Evolutionary conservation across 2,329 filamentous ascomycete species (phyloP).

Genomic region (Mycosphaerella sp.): DNA sequence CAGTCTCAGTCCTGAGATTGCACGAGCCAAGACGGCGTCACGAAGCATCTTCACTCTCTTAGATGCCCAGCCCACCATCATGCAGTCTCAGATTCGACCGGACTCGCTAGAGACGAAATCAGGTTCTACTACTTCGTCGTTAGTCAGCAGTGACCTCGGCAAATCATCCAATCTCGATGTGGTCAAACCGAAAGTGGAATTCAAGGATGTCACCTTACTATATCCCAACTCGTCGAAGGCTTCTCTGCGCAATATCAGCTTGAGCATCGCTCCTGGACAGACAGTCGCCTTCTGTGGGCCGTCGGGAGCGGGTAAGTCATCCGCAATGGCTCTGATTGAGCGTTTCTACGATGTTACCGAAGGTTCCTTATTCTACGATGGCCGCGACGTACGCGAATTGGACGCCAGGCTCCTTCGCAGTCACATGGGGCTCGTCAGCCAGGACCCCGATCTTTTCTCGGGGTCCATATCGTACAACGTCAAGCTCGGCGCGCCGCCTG

Average conservation of each 20-base stretch:
- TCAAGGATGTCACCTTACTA: slow-evolving; percentile 37
- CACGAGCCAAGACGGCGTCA: slow-evolving; percentile 41
- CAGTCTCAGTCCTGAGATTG: slow-evolving; percentile 42
- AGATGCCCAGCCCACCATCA: slow-evolving; percentile 36
- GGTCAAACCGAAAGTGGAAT: slow-evolving; percentile 21
- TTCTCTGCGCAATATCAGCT: slow-evolving; percentile 44
- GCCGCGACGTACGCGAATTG: slow-evolving; percentile 37
- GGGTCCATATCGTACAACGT: slow-evolving; percentile 43
- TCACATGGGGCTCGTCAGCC: slow-evolving; percentile 39
- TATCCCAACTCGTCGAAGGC: slow-evolving; percentile 35
- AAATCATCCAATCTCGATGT: slow-evolving; percentile 4
- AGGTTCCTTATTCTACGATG: slow-evolving; percentile 38
- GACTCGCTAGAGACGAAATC: background rate
- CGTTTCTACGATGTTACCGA: slow-evolving; percentile 40
- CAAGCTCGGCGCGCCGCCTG: slow-evolving; percentile 32
- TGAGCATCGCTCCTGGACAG: slow-evolving; percentile 46
- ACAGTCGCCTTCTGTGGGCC: slow-evolving; percentile 46
- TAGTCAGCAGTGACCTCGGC: slow-evolving; percentile 17
- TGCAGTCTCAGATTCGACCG: slow-evolving; percentile 3
- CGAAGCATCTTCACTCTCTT: slow-evolving; percentile 40
- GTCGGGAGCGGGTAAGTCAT: slow-evolving; percentile 43
- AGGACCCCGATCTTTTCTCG: slow-evolving; percentile 43
- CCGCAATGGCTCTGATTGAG: slow-evolving; percentile 42
- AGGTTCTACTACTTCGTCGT: slow-evolving; percentile 9
- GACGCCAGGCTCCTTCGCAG: slow-evolving; percentile 35